Evolutionary conservation across 345 rosid genomes (phyloP).

Genomic region (Melaleuca alternifolia): DNA sequence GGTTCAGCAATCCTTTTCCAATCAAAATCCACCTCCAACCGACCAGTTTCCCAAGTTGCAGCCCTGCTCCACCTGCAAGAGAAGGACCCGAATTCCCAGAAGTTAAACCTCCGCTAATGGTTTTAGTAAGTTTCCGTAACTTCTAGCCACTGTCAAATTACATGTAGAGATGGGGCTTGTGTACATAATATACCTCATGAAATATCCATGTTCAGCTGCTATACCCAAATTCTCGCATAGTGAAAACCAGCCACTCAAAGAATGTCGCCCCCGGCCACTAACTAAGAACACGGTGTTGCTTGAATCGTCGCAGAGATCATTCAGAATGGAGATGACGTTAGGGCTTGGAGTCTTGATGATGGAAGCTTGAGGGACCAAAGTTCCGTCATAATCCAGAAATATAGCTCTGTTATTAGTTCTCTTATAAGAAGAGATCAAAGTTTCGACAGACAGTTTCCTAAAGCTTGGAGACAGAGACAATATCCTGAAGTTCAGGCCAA

Average conservation of each 20-base stretch:
- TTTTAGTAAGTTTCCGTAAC: background rate
- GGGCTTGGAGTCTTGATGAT: slow-evolving; percentile 15
- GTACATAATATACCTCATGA: slow-evolving; percentile 7
- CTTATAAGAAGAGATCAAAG: slow-evolving; percentile 22
- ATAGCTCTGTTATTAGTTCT: slow-evolving; percentile 21
- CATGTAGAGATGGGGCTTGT: background rate
- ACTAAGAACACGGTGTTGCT: slow-evolving; percentile 31
- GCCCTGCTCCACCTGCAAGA: slow-evolving; percentile 6
- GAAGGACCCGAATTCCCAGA: background rate
- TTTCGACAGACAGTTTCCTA: slow-evolving; percentile 24
- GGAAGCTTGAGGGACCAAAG: slow-evolving; percentile 24
- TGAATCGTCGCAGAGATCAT: slow-evolving; percentile 21
- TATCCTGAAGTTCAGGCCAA: slow-evolving; percentile 27
- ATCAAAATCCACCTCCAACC: background rate
- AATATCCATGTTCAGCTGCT: slow-evolving; percentile 40
- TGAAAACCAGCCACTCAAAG: slow-evolving; percentile 24
- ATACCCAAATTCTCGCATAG: slow-evolving; percentile 26
- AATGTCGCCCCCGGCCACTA: slow-evolving; percentile 27
- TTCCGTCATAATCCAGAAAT: slow-evolving; percentile 41
- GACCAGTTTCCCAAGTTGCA: slow-evolving; percentile 9
- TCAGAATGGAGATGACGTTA: slow-evolving; percentile 15
- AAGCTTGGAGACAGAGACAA: slow-evolving; percentile 29
- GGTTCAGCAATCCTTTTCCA: slow-evolving; percentile 14
- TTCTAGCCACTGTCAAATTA: background rate
- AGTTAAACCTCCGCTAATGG: background rate